Evolutionary conservation across 768 basidiomycete genomes (phyloP).

Genomic region (Panaeolus cyanescens): DNA sequence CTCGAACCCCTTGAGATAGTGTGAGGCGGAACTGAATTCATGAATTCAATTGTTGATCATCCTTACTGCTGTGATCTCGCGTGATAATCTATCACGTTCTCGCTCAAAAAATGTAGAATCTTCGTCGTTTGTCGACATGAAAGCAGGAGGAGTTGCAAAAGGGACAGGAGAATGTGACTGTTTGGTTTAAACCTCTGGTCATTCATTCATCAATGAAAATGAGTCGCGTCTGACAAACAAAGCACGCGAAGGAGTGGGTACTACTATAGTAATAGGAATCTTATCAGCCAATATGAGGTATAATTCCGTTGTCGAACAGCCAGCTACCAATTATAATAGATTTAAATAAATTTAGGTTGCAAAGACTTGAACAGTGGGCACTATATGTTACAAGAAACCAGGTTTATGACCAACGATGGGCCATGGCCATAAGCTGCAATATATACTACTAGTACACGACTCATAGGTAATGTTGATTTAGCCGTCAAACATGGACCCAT

Average conservation of each 20-base stretch:
- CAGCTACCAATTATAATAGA: too few species aligned
- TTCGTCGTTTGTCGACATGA: slow-evolving; percentile 42
- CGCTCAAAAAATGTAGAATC: slow-evolving; percentile 73
- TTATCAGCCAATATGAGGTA: too few species aligned
- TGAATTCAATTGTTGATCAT: neutral
- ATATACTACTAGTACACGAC: neutral
- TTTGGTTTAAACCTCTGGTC: neutral
- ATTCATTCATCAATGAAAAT: neutral
- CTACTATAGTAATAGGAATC: too few species aligned
- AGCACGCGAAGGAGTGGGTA: neutral
- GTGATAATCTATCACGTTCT: slow-evolving; percentile 73
- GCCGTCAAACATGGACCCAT: slow-evolving; percentile 46
- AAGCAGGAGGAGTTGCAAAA: neutral
- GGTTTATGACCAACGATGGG: neutral
- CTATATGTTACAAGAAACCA: neutral
- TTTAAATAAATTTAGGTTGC: neutral
- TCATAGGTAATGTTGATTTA: slow-evolving; percentile 2
- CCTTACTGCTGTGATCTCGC: slow-evolving; percentile 73
- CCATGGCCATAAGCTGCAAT: neutral
- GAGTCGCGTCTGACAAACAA: neutral
- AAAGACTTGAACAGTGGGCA: neutral
- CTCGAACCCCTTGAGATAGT: slow-evolving; percentile 69
- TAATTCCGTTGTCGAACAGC: too few species aligned
- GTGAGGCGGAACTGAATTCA: neutral
- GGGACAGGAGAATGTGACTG: neutral